phyloP scores from a whole-genome alignment of 225 moss, liverwort and hornwort species.

The Physcomitrium patens region DNA sequence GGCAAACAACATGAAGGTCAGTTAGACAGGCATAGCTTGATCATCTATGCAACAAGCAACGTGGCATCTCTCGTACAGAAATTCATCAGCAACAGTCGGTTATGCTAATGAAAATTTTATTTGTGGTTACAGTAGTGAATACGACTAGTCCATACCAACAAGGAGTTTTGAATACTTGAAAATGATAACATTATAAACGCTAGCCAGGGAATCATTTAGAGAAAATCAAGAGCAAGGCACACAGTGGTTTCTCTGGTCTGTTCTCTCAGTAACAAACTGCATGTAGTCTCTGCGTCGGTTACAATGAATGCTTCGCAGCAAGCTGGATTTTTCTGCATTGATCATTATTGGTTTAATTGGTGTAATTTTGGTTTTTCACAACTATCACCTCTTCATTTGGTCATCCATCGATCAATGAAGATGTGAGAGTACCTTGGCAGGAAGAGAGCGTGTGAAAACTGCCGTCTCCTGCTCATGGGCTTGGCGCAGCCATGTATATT shows the following conservation, averaged over 20 bases:
- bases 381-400: slow-evolving; percentile 47
- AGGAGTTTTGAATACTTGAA: slow-evolving; percentile 3
- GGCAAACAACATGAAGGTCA: slow-evolving; percentile 34
- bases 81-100: slow-evolving; percentile 1
- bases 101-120: slow-evolving; percentile 9
- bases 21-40: slow-evolving; percentile 10
- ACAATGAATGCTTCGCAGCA: slow-evolving; percentile 13
- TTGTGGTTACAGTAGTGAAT: slow-evolving; percentile 2
- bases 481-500: slow-evolving; percentile 66
- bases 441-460: slow-evolving; percentile 75
- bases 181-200: slow-evolving; percentile 4
- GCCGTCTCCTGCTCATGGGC: slow-evolving; percentile 70
- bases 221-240: not conserved
- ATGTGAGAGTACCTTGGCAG: slow-evolving; percentile 79
- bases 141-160: slow-evolving; percentile 20
- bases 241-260: slow-evolving; percentile 12
- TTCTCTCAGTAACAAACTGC: not conserved
- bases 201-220: not conserved
- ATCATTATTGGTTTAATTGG: slow-evolving; percentile 22
- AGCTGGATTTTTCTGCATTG: slow-evolving; percentile 21
- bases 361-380: slow-evolving; percentile 28
- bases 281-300: not conserved
- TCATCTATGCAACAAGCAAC: not conserved
- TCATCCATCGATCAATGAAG: slow-evolving; percentile 45
- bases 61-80: not conserved